These are phyloP conservation scores for Scedosporium boydii DNA, from an alignment of 2,329 filamentous ascomycete species.

Conservation along the genomic window DNA sequence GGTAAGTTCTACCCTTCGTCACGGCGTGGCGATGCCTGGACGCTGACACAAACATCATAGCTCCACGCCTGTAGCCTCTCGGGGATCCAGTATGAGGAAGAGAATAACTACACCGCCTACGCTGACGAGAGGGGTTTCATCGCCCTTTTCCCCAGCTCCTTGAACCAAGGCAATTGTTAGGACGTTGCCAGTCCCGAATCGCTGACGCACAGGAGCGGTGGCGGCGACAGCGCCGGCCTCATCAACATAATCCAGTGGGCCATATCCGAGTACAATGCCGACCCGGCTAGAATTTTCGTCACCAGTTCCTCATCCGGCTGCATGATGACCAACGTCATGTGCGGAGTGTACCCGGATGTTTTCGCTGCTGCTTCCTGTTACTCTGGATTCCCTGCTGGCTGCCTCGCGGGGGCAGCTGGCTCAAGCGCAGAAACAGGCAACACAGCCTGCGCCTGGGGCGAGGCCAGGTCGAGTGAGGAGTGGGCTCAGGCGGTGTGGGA, in stretches of 20 bases:
- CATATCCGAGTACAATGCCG: conserved; percentile 38
- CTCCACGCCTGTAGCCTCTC: too few relatives aligned
- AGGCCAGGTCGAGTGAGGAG: background rate
- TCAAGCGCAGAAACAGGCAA: background rate
- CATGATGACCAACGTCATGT: conserved; percentile 42
- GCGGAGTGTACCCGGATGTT: conserved; percentile 43
- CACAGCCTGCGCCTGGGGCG: background rate
- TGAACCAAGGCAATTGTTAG: conserved; percentile 35
- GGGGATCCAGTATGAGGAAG: too few relatives aligned
- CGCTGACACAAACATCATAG: too few relatives aligned
- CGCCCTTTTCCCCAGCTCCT: background rate
- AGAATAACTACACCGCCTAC: background rate
- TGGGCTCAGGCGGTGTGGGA: background rate
- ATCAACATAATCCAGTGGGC: conserved; percentile 49
- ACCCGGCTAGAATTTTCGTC: conserved; percentile 40
- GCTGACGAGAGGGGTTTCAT: background rate
- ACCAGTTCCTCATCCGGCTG: conserved; percentile 37
- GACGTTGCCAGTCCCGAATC: conserved; percentile 41
- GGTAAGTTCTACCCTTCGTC: too few relatives aligned
- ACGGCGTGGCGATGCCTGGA: too few relatives aligned
- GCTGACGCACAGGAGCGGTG: conserved; percentile 40
- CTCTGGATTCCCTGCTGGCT: conserved; percentile 22
- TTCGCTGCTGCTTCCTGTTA: conserved; percentile 41
- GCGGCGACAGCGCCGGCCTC: conserved; percentile 45
- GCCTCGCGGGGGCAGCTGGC: background rate